Evolutionary conservation across 1,284 basidiomycete genomes (phyloP).

Genomic region (Rhodotorula sp.): DNA sequence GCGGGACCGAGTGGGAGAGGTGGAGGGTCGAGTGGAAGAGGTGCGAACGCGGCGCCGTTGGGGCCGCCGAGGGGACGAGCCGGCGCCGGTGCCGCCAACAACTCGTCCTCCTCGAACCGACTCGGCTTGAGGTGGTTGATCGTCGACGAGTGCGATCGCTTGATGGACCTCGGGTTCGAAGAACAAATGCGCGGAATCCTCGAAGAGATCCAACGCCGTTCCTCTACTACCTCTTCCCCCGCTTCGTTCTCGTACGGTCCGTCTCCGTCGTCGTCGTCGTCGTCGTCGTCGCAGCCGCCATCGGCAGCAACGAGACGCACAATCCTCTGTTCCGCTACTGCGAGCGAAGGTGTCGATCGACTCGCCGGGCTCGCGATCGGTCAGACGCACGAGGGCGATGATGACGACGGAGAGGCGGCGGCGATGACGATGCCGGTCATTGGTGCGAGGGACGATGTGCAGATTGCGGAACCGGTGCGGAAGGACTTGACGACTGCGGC

Average conservation of each 20-base stretch:
- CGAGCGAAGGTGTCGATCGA: conserved; percentile 90
- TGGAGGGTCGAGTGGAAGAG: conserved; percentile 8
- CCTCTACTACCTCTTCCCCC: background rate
- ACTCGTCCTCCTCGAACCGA: conserved; percentile 28
- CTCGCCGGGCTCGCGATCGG: conserved; percentile 64
- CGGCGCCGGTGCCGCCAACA: background rate
- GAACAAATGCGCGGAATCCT: conserved; percentile 68
- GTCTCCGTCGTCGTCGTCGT: conserved; percentile 8
- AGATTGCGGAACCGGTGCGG: conserved; percentile 18
- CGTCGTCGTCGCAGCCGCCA: background rate
- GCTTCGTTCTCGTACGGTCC: conserved; percentile 7
- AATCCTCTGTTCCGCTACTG: conserved; percentile 93
- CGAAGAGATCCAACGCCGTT: conserved; percentile 64
- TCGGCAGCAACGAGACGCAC: conserved; percentile 56
- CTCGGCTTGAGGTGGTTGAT: conserved; percentile 73
- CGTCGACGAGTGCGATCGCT: conserved; percentile 91
- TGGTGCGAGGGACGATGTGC: conserved; percentile 12
- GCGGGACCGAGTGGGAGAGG: background rate
- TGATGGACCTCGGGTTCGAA: conserved; percentile 63
- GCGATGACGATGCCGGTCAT: conserved; percentile 5
- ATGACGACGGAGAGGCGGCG: background rate
- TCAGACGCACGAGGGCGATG: background rate
- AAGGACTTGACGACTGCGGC: conserved; percentile 20
- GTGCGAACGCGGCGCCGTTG: conserved; percentile 17
- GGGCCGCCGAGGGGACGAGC: background rate